These are phyloP conservation scores for Amesomyces nigricolor DNA, from an alignment of 2,329 filamentous ascomycete species.

Conservation along the genomic window DNA sequence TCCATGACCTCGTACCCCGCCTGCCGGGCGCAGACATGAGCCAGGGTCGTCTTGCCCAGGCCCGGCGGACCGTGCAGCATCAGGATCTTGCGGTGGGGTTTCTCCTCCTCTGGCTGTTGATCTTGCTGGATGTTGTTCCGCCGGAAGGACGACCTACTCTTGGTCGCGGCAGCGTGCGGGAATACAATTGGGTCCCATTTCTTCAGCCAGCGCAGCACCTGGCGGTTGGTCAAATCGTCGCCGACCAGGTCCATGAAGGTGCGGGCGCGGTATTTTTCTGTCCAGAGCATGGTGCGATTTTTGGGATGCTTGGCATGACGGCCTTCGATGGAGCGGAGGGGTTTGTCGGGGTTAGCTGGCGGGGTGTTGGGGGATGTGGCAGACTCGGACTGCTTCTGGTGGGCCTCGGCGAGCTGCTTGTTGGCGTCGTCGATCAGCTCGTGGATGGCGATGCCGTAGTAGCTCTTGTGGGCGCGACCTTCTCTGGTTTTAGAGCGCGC, in stretches of 20 bases:
- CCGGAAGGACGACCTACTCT: conserved; percentile 42
- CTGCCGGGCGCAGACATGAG: conserved; percentile 91
- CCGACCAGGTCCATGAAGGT: conserved; percentile 92
- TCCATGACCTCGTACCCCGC: conserved; percentile 95
- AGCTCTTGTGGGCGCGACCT: conserved; percentile 66
- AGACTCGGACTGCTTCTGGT: conserved; percentile 30
- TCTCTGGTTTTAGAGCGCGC: conserved; percentile 60
- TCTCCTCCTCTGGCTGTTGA: conserved; percentile 58
- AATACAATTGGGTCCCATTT: conserved; percentile 92
- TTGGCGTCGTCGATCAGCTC: conserved; percentile 67
- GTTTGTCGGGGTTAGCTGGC: conserved; percentile 29
- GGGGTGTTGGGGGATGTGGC: conserved; percentile 23
- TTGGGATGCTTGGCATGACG: conserved; percentile 34
- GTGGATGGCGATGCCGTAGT: conserved; percentile 92
- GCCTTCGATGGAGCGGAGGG: conserved; percentile 41
- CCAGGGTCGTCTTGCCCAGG: conserved; percentile 90
- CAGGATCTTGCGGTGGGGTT: conserved; percentile 77
- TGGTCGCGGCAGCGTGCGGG: conserved; percentile 61
- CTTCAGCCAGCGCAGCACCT: conserved; percentile 90
- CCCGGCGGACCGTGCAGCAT: conserved; percentile 88
- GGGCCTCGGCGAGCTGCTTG: conserved; percentile 46
- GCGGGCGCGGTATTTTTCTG: conserved; percentile 90
- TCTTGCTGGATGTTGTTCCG: conserved; percentile 35
- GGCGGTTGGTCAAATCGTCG: conserved; percentile 86
- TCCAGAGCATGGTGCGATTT: conserved; percentile 68